phyloP scores from a whole-genome alignment of 2,329 filamentous ascomycete species.

The Esteya vermicola region DNA sequence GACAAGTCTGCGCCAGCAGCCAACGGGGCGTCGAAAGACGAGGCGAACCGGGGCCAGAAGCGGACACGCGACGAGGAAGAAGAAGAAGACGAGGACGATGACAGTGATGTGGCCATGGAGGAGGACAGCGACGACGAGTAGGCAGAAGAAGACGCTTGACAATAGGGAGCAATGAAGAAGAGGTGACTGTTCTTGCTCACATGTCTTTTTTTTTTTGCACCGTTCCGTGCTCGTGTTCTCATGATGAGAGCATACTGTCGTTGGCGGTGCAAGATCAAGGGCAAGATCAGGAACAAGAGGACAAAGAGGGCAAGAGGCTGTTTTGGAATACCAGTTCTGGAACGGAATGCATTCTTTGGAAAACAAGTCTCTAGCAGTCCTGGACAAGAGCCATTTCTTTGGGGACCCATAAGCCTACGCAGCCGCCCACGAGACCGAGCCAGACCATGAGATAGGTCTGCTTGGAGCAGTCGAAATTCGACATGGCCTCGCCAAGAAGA shows the following conservation, averaged over 20 bases:
- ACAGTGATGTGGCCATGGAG: slow-evolving; percentile 49
- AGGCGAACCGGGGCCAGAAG: slow-evolving; percentile 43
- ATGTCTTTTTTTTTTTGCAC: too few relatives aligned
- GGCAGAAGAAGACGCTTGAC: slow-evolving; percentile 5
- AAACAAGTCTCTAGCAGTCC: background rate
- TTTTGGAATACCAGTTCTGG: too few relatives aligned
- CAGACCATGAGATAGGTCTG: slow-evolving; percentile 72
- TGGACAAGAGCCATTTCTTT: slow-evolving; percentile 42
- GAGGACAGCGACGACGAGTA: slow-evolving; percentile 61
- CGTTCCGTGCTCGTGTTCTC: too few relatives aligned
- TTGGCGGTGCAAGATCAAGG: too few relatives aligned
- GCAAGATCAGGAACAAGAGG: too few relatives aligned
- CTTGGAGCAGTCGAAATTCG: slow-evolving; percentile 43
- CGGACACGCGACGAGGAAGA: slow-evolving; percentile 54
- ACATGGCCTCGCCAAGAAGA: slow-evolving; percentile 70
- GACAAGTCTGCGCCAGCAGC: background rate
- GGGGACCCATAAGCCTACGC: slow-evolving; percentile 66
- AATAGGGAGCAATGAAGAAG: background rate
- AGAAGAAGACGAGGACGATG: slow-evolving; percentile 48
- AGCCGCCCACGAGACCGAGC: slow-evolving; percentile 74
- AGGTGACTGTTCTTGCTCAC: too few relatives aligned
- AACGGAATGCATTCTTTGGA: too few relatives aligned
- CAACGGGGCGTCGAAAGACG: background rate
- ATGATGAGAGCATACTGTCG: background rate
- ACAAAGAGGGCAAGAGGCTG: too few relatives aligned